A percentile compares a stretch with the other conserved stretches of the same genome.
Evolutionary conservation across 208 protist species (phyloP).

Genomic region (Leishmania tropica): DNA sequence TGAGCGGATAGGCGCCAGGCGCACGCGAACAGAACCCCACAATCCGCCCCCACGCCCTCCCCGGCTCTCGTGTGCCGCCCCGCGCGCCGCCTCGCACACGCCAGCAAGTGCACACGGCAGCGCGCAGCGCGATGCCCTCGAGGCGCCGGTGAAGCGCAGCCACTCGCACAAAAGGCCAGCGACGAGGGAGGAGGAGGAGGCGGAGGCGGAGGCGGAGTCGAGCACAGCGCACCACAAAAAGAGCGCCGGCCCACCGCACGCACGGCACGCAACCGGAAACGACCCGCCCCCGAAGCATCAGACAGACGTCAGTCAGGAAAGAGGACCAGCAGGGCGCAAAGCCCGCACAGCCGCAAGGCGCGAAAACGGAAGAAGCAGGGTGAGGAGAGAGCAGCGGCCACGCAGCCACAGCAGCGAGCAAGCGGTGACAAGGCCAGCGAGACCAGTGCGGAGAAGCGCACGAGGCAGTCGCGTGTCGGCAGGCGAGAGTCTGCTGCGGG

Average conservation of each 20-base stretch:
- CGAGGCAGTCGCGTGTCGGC: neutral
- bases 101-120: neutral
- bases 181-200: neutral
- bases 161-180: neutral
- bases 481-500: neutral
- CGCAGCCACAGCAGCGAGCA: neutral
- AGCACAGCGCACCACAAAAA: too few relatives aligned
- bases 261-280: too few relatives aligned
- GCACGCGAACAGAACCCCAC: neutral
- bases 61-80: neutral
- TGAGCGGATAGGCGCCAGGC: neutral
- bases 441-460: neutral
- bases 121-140: neutral
- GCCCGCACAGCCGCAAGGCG: too few relatives aligned
- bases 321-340: neutral
- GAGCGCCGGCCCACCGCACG: too few relatives aligned
- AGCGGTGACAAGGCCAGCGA: neutral
- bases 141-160: neutral
- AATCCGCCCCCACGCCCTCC: neutral
- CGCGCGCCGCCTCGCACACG: too few relatives aligned
- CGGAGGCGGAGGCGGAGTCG: neutral
- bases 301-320: too few relatives aligned
- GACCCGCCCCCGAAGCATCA: too few relatives aligned
- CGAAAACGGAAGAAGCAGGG: neutral
- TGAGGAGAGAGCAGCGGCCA: neutral